A percentile compares a stretch with the other conserved stretches of the same genome.
Conservation (phyloP, 192 early-diverging fungal genomes). For the Entrophospora sp. region DNA sequence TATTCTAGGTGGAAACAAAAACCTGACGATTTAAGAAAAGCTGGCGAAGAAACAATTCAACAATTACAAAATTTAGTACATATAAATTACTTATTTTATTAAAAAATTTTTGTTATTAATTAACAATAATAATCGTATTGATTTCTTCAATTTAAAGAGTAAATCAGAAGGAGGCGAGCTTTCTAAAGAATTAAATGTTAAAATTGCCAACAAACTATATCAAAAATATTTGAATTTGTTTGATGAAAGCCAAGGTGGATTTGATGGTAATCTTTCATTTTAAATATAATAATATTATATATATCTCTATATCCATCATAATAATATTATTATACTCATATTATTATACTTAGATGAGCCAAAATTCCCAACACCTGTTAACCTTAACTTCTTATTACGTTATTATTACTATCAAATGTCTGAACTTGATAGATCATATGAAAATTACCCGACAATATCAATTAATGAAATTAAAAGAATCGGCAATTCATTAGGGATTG, state of each 20-base stretch:
- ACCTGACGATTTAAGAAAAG: conserved; percentile 24
- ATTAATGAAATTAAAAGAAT: conserved; percentile 6
- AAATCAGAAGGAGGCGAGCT: too few relatives aligned
- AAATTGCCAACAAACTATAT: conserved; percentile 29
- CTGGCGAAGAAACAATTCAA: conserved; percentile 32
- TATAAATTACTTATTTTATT: neutral
- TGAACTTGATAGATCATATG: neutral
- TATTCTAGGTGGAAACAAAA: conserved; percentile 38
- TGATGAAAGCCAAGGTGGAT: conserved; percentile 46
- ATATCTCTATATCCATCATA: neutral
- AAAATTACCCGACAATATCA: neutral
- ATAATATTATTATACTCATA: neutral
- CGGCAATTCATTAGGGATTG: conserved; percentile 8
- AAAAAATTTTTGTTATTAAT: neutral
- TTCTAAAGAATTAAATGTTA: conserved; percentile 5
- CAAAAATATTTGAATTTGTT: conserved; percentile 27
- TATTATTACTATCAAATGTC: conserved; percentile 27
- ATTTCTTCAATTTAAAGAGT: conserved; percentile 3
- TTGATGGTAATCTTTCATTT: too few relatives aligned
- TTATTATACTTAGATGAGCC: conserved; percentile 28
- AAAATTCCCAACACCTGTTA: conserved; percentile 54
- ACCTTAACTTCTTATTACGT: conserved; percentile 45
- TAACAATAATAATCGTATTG: neutral
- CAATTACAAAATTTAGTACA: conserved; percentile 21
- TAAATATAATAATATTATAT: too few relatives aligned